Base-by-base conservation (phyloP, 1,139 yeast genomes). In the Wickerhamomyces sp. region DNA sequence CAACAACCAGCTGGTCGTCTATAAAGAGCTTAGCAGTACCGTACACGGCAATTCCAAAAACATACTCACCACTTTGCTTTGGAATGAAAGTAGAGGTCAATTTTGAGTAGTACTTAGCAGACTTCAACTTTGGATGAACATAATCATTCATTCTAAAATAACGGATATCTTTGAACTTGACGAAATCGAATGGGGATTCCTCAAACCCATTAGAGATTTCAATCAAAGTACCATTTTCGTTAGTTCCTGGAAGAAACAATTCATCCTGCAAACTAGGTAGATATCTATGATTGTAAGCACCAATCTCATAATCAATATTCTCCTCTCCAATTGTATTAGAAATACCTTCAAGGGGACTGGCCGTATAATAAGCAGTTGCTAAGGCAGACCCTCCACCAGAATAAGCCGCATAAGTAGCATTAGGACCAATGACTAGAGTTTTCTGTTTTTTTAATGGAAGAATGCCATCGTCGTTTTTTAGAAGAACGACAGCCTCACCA, bases 361-460 rank as follows among this genome's bases (percentile, higher is more conserved):
- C 60, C 6, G 65, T 62, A 52, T 72, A 70, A 45, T 73, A 68
- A 3, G 78, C 66, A 7, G 51, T 51, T 47, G 73, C 53, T 4
- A 74, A 63, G 18, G 79, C 77, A 6, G 78, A 73, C 24, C 80
- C 80, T 38, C 80, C 80, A 39, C 80, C 79, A 19, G 72, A 63
- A 48, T 59, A 65, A 15, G 68, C 58, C 17, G 72, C 60, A 18
- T 54, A 52, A 44, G 65, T 68, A 17, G 74, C 76, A 43, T 71
- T 72, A 28, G 77, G 76, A 16, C 79, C 80, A 49, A 74, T 71
- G 26, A 74, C 69, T 75, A 39, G 70, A 60, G 21, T 17, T 7
- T 55, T 56, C 34, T 56, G 44, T 44, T 63, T 62, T 35, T 62
- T 53, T 46, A 73, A 59, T 19, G 77, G 76, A 51, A 72, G 55